Conservation (phyloP, 306 rosid genomes). For the Cajanus cajan region DNA sequence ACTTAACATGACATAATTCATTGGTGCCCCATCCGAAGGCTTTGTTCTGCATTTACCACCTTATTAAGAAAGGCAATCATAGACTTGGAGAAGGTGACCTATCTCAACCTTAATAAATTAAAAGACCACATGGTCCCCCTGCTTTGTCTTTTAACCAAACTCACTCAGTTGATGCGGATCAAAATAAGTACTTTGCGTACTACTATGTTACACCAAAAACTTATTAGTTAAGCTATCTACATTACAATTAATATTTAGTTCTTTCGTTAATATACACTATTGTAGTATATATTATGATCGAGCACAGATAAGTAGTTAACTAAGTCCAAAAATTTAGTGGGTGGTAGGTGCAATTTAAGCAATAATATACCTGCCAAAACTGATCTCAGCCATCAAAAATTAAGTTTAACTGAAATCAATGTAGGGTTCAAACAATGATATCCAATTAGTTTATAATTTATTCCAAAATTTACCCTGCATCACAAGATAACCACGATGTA, state of each 20-base stretch:
- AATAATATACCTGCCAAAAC: constrained; percentile 15
- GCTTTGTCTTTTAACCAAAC: constrained; percentile 24
- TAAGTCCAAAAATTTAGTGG: constrained; percentile 23
- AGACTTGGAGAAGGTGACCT: constrained; percentile 12
- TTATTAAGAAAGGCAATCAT: constrained; percentile 7
- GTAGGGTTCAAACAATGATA: not conserved
- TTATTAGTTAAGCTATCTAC: constrained; percentile 23
- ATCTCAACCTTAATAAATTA: constrained; percentile 6
- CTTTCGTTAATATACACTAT: not conserved
- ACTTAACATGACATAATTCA: not conserved
- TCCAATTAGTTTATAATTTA: not conserved
- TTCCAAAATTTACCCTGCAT: not conserved
- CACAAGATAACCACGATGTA: no score
- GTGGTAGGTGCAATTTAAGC: constrained; percentile 19
- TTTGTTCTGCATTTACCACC: constrained; percentile 14
- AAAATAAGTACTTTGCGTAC: not conserved
- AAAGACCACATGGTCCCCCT: constrained; percentile 17
- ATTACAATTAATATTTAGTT: not conserved
- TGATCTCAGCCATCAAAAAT: not conserved
- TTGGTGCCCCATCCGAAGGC: not conserved
- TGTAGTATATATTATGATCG: not conserved
- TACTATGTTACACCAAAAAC: constrained; percentile 3
- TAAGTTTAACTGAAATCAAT: not conserved
- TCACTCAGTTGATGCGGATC: not conserved
- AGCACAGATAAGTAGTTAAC: not conserved